Evolutionary conservation across 345 rosid species (phyloP).

Genomic region (Linum trigynum): DNA sequence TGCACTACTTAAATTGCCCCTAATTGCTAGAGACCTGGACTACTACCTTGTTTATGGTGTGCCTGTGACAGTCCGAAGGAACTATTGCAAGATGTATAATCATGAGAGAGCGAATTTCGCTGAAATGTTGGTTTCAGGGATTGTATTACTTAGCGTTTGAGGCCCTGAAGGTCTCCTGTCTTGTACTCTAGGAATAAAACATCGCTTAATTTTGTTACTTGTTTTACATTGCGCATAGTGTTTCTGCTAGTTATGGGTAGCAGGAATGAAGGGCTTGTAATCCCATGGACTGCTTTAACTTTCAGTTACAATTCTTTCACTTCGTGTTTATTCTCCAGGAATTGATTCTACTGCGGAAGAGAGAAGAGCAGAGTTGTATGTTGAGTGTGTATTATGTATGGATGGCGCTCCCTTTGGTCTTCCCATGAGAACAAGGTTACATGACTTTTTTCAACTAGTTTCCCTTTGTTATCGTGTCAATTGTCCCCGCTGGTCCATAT

Average conservation of each 20-base stretch:
- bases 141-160: too few relatives aligned
- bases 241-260: neutral
- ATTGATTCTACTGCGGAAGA: slow-evolving; percentile 41
- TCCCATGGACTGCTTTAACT: neutral
- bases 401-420: slow-evolving; percentile 94
- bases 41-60: neutral
- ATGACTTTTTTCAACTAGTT: neutral
- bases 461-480: neutral
- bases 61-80: neutral
- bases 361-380: slow-evolving; percentile 58
- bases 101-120: too few relatives aligned
- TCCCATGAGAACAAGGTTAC: slow-evolving; percentile 78
- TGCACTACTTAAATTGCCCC: too few relatives aligned
- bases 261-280: neutral
- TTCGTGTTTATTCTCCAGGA: slow-evolving; percentile 21
- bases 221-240: neutral
- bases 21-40: neutral
- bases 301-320: neutral
- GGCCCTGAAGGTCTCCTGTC: too few relatives aligned
- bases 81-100: neutral
- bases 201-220: too few relatives aligned
- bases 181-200: too few relatives aligned
- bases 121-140: too few relatives aligned
- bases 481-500: neutral
- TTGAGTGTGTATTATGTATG: slow-evolving; percentile 74